A percentile compares a stretch with the other conserved stretches of the same genome.
Evolutionary conservation across 2,329 filamentous ascomycete species (phyloP).

Genomic region (Waltergamsia citrina): DNA sequence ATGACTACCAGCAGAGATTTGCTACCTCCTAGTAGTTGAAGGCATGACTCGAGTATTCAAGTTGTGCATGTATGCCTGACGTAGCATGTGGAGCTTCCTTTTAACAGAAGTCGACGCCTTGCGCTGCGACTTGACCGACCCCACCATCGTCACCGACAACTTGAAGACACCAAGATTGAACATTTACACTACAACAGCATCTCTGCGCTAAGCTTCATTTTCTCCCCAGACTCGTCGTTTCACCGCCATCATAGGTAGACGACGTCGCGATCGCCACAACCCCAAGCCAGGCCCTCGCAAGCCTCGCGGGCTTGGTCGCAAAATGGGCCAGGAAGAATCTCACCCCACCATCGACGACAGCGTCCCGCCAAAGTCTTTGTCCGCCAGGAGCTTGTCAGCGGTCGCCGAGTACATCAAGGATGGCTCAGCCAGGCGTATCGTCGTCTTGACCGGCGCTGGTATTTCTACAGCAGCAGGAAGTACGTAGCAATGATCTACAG

Average conservation of each 20-base stretch:
- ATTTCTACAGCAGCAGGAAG: conserved; percentile 68
- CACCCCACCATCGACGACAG: conserved; percentile 47
- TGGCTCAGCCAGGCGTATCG: conserved; percentile 58
- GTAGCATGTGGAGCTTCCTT: too few species aligned
- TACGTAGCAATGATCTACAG: too few species aligned
- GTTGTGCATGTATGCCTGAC: too few species aligned
- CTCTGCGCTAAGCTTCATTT: conserved; percentile 4
- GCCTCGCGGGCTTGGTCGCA: conserved; percentile 28
- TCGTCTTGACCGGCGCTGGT: conserved; percentile 85
- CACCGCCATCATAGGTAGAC: conserved; percentile 27
- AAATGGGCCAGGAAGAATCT: conserved; percentile 84
- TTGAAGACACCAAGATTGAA: too few species aligned
- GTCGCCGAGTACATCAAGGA: conserved; percentile 74
- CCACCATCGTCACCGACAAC: too few species aligned
- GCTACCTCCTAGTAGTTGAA: too few species aligned
- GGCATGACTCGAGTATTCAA: too few species aligned
- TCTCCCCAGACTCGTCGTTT: conserved; percentile 1
- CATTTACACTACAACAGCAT: too few species aligned
- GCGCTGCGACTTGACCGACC: too few species aligned
- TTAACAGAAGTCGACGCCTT: too few species aligned
- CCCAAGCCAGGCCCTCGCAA: conserved; percentile 21
- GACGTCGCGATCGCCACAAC: conserved; percentile 23
- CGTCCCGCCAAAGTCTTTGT: conserved; percentile 54
- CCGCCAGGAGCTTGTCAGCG: conserved; percentile 58
- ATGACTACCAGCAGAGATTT: too few species aligned